Conservation (phyloP, 345 rosid genomes). For the Gossypium rotundifolium region DNA sequence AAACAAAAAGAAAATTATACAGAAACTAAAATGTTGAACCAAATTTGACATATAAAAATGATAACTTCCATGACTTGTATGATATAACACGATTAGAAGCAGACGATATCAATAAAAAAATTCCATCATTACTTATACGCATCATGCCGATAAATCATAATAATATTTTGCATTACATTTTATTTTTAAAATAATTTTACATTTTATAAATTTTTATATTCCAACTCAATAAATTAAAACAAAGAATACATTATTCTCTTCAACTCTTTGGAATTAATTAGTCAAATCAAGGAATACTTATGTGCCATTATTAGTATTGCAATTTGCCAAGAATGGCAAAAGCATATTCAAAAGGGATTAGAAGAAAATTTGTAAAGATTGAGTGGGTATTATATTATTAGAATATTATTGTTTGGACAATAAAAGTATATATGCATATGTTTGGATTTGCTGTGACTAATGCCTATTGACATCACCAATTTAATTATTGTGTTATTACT, state of each 20-base stretch:
- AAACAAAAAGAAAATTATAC: too few relatives aligned
- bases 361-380: background rate
- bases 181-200: too few relatives aligned
- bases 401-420: background rate
- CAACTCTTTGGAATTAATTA: background rate
- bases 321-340: background rate
- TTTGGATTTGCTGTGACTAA: background rate
- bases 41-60: too few relatives aligned
- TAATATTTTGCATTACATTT: too few relatives aligned
- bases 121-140: too few relatives aligned
- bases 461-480: background rate
- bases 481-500: background rate
- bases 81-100: too few relatives aligned
- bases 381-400: background rate
- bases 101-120: too few relatives aligned
- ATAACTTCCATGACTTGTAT: too few relatives aligned
- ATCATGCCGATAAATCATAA: too few relatives aligned
- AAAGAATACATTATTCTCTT: background rate
- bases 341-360: conserved; percentile 6
- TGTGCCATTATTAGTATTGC: background rate
- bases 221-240: background rate
- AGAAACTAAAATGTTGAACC: background rate
- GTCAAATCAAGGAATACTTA: background rate
- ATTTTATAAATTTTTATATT: too few relatives aligned
- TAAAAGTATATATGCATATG: background rate